phyloP scores from a whole-genome alignment of 345 rosid species.

The Citrus cavaleriei region DNA sequence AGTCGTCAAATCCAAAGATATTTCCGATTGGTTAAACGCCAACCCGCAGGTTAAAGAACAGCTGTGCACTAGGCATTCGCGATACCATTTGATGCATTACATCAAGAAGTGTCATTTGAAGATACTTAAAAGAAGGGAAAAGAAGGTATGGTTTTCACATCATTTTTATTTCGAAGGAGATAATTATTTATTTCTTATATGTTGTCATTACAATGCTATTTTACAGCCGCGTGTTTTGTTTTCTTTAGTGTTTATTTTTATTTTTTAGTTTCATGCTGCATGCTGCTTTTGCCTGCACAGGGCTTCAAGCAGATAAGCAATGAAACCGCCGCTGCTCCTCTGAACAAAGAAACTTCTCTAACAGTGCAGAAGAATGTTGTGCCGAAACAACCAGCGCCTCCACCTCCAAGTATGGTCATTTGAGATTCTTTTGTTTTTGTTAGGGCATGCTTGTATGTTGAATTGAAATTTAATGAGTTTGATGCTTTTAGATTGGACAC shows the following conservation, averaged over 20 bases:
- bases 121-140: constrained; percentile 88
- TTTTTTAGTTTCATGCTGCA: not conserved
- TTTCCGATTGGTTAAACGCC: constrained; percentile 70
- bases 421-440: not conserved
- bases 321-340: constrained; percentile 42
- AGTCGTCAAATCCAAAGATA: constrained; percentile 80
- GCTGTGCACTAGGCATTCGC: constrained; percentile 71
- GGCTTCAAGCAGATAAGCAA: constrained; percentile 40
- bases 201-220: not conserved
- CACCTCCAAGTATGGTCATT: constrained; percentile 42
- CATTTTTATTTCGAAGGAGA: not conserved
- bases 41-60: constrained; percentile 69
- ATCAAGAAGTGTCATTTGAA: constrained; percentile 92
- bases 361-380: constrained; percentile 43
- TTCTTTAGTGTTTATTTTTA: not conserved
- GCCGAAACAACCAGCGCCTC: constrained; percentile 33
- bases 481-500: not conserved
- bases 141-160: constrained; percentile 35
- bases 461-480: not conserved
- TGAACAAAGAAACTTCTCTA: constrained; percentile 37
- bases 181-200: not conserved
- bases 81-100: constrained; percentile 93
- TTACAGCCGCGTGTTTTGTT: not conserved
- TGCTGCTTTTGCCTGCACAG: constrained; percentile 30
- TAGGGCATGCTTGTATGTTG: not conserved